Evolutionary conservation across 768 basidiomycete genomes (phyloP).

Genomic region (Agrocybe praecox): DNA sequence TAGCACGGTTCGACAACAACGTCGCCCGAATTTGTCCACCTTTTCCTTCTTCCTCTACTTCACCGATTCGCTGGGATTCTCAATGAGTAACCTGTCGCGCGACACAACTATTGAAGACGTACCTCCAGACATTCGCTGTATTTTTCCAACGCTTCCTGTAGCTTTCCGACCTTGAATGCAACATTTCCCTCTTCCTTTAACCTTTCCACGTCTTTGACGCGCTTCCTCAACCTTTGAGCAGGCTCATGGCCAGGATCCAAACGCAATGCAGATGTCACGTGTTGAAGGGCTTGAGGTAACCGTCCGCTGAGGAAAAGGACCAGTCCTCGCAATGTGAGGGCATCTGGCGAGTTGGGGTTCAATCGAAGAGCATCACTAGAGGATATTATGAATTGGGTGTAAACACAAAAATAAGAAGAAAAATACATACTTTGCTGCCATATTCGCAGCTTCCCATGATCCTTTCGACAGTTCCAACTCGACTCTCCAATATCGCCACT

Average conservation of each 20-base stretch:
- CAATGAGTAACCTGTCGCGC: neutral
- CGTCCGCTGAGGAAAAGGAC: slow-evolving; percentile 77
- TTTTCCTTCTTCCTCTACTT: slow-evolving; percentile 67
- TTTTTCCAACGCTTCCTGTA: slow-evolving; percentile 63
- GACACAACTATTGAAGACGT: slow-evolving; percentile 15
- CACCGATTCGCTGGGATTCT: slow-evolving; percentile 60
- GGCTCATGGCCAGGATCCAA: slow-evolving; percentile 77
- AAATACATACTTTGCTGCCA: slow-evolving; percentile 68
- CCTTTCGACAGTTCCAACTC: slow-evolving; percentile 76
- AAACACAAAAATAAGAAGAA: neutral
- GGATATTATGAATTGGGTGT: neutral
- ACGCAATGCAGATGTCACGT: slow-evolving; percentile 70
- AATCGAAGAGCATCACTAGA: slow-evolving; percentile 74
- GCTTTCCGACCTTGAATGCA: slow-evolving; percentile 64
- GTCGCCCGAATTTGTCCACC: slow-evolving; percentile 84
- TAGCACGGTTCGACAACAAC: slow-evolving; percentile 82
- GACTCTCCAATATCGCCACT: slow-evolving; percentile 82
- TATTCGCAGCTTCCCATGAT: slow-evolving; percentile 73
- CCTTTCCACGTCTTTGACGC: slow-evolving; percentile 81
- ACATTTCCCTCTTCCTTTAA: slow-evolving; percentile 85
- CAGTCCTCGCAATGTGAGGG: slow-evolving; percentile 75
- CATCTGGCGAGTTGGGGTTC: slow-evolving; percentile 76
- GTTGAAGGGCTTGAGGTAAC: slow-evolving; percentile 71
- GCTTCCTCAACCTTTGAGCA: slow-evolving; percentile 72
- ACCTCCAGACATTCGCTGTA: slow-evolving; percentile 78